Base-by-base conservation (phyloP, 169 alveolate genomes). In the Plasmodium relictum region DNA sequence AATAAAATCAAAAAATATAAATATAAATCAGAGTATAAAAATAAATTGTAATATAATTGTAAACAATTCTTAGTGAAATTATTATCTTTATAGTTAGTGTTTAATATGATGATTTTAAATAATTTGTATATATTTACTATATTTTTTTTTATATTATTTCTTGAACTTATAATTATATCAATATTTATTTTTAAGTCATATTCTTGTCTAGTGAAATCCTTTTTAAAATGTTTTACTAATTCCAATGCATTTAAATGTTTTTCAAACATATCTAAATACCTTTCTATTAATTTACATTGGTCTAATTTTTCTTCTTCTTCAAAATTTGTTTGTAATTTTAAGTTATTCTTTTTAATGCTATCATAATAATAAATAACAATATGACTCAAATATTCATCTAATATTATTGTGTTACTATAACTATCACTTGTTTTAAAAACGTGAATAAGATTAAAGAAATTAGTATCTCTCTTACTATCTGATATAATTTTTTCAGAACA, bases 61-160 rank as follows among this genome's bases (percentile, higher is more conserved):
- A 83, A 52, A 71, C 91, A 66, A 45, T 83, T 83, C 26, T 83
- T 66, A 18, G 91, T 83, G 26, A 83, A 83, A 62, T 83, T 83
- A 12, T 14, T 26, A 68, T 83, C 91, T 20, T 83, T 83, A 71
- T 83, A 37, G 2, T 83, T 54, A 16, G 85, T 68, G 31, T 18
- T 31, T 41, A 65, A 22, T 39, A 83, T 37, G 18, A 83, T 83
- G 6, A 20, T 50, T 59, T 83, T 83, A 59, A 52, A 83, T 41
- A 83, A 6, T 45, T 58, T 83, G 41, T 31, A 83, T 26, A 83
- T 68, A 26, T 83, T 68, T 18, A 83, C 6, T 54, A 83, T 61
- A 9, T 31, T 44, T 24, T 83, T 83, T 44, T 50, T 83, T 44
- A 20, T 52, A 18, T 45, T 54, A 54, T 62, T 68, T 54, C 61